Percentiles rank a stretch among this genome's conserved stretches.
phyloP scores from a whole-genome alignment of 768 basidiomycete species.

The Leucogyrophana mollusca region DNA sequence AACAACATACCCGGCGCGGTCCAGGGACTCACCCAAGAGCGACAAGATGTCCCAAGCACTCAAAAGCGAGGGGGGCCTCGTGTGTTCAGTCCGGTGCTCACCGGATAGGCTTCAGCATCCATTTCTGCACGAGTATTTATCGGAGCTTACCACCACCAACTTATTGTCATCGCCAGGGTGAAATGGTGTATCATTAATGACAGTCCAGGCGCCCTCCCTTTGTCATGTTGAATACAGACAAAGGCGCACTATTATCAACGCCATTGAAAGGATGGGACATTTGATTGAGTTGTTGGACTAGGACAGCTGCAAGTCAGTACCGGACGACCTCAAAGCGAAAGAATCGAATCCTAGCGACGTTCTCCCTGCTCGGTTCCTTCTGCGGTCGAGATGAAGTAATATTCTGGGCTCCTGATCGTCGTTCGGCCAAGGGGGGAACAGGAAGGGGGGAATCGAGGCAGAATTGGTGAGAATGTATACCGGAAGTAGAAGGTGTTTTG shows the following conservation, averaged over 20 bases:
- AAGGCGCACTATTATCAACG: conserved; percentile 62
- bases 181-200: conserved; percentile 83
- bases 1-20: too few species aligned
- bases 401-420: conserved; percentile 28
- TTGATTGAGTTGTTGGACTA: background rate
- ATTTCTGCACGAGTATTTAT: too few species aligned
- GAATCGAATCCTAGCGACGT: conserved; percentile 93
- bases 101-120: too few species aligned
- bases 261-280: conserved; percentile 46
- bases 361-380: conserved; percentile 55
- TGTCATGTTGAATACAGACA: conserved; percentile 69
- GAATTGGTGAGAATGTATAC: conserved; percentile 42
- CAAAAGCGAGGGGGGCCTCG: too few species aligned
- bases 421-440: conserved; percentile 38
- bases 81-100: too few species aligned
- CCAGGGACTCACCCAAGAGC: too few species aligned
- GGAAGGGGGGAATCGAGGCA: conserved; percentile 53
- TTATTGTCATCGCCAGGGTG: conserved; percentile 96
- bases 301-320: conserved; percentile 53
- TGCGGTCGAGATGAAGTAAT: conserved; percentile 61
- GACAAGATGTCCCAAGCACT: too few species aligned
- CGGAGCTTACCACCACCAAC: too few species aligned
- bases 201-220: conserved; percentile 88
- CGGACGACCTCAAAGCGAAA: conserved; percentile 88
- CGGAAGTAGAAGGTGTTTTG: conserved; percentile 25